Evolutionary conservation across 225 moss, liverwort and hornwort genomes (phyloP).

Genomic region (Marchantia polymorpha): DNA sequence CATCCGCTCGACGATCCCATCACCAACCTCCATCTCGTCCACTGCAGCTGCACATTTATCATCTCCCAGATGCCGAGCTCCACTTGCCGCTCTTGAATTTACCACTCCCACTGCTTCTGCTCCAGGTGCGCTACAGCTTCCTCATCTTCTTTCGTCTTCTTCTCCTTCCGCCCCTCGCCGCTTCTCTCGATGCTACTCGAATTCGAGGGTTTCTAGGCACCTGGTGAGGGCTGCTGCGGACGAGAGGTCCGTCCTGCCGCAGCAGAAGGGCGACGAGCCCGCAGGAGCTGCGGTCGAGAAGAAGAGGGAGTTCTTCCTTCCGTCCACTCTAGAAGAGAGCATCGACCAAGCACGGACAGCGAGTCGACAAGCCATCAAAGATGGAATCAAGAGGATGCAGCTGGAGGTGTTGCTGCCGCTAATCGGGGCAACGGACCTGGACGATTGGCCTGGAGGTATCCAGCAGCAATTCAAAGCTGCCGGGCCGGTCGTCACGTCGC

Average conservation of each 20-base stretch:
- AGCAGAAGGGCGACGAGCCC: neutral
- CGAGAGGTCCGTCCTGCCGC: neutral
- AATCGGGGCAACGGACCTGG: constrained; percentile 89
- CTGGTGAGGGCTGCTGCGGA: neutral
- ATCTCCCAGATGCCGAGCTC: neutral
- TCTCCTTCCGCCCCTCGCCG: neutral
- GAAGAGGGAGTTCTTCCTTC: constrained; percentile 66
- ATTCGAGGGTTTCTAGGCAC: neutral
- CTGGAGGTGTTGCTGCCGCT: constrained; percentile 76
- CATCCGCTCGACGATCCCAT: neutral
- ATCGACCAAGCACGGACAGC: constrained; percentile 55
- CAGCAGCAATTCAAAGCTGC: constrained; percentile 85
- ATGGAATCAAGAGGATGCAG: constrained; percentile 55
- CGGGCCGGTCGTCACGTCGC: constrained; percentile 70
- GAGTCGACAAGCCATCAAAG: constrained; percentile 53
- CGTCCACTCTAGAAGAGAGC: constrained; percentile 59
- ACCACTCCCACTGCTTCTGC: neutral
- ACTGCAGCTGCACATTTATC: neutral
- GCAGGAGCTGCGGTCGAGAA: constrained; percentile 49
- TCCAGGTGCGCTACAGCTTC: neutral
- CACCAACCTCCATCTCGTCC: neutral
- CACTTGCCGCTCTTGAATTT: neutral
- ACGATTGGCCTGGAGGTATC: constrained; percentile 97
- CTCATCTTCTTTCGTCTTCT: neutral
- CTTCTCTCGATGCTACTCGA: neutral